Conservation (phyloP, 345 rosid species). For the Streptanthus diversifolius region DNA sequence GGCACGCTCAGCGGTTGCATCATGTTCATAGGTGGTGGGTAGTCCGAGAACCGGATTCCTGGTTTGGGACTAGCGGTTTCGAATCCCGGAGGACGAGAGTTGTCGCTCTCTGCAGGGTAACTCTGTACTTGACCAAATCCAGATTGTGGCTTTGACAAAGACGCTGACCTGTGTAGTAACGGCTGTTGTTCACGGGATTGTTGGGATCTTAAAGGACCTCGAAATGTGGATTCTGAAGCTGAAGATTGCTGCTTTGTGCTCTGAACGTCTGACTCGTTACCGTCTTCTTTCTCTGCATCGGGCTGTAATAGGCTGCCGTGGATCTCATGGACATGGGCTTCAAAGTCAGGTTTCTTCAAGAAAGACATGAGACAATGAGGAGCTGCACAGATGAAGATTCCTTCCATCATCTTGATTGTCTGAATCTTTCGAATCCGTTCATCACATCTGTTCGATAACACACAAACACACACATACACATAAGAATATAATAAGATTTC, state of each 20-base stretch:
- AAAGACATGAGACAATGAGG: conserved; percentile 96
- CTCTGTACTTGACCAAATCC: conserved; percentile 54
- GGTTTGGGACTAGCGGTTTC: conserved; percentile 59
- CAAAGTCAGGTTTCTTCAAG: conserved; percentile 73
- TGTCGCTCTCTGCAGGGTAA: conserved; percentile 46
- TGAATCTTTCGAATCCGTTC: conserved; percentile 96
- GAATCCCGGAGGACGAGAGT: conserved; percentile 57
- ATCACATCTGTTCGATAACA: conserved; percentile 57
- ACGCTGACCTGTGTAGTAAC: conserved; percentile 46
- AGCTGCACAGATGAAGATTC: conserved; percentile 96
- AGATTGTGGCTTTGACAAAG: conserved; percentile 47
- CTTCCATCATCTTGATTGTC: conserved; percentile 95
- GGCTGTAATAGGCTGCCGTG: conserved; percentile 68
- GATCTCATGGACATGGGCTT: conserved; percentile 63
- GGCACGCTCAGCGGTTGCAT: conserved; percentile 61
- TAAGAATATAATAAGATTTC: not conserved
- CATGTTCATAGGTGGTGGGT: conserved; percentile 55
- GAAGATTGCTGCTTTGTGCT: conserved; percentile 59
- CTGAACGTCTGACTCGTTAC: conserved; percentile 67
- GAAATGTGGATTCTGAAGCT: conserved; percentile 60
- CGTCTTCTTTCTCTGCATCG: conserved; percentile 65
- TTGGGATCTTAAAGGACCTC: conserved; percentile 64
- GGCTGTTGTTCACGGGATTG: conserved; percentile 57
- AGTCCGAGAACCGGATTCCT: conserved; percentile 54
- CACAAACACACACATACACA: not conserved